A percentile compares a stretch with the other conserved stretches of the same genome.
phyloP scores from a whole-genome alignment of 495 filamentous ascomycete species.

The Corynascus novoguineensis region DNA sequence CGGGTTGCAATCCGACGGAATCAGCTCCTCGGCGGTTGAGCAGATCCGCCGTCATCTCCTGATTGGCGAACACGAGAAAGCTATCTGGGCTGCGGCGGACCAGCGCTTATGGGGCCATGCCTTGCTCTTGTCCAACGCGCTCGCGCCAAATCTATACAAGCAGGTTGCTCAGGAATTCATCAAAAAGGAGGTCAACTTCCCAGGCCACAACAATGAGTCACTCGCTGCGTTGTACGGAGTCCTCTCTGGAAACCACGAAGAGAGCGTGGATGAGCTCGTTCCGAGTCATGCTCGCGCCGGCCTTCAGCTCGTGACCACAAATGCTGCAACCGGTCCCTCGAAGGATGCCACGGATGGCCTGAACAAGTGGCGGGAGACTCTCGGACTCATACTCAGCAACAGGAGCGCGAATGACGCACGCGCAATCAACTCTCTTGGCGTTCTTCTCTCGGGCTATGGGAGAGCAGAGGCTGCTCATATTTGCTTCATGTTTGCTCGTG shows the following conservation, averaged over 20 bases:
- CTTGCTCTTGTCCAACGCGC: conserved; percentile 81
- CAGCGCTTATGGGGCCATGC: conserved; percentile 93
- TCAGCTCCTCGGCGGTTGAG: conserved; percentile 61
- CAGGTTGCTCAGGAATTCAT: conserved; percentile 93
- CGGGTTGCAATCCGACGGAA: conserved; percentile 49
- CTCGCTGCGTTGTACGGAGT: conserved; percentile 87
- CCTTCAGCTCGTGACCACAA: conserved; percentile 77
- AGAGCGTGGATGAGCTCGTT: conserved; percentile 95
- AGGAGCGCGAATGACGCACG: conserved; percentile 71
- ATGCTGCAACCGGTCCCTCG: conserved; percentile 52
- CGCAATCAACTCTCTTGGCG: conserved; percentile 74
- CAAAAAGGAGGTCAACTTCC: conserved; percentile 78
- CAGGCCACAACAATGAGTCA: conserved; percentile 70
- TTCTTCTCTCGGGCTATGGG: conserved; percentile 78
- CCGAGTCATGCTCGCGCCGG: conserved; percentile 88
- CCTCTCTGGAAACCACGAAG: conserved; percentile 88
- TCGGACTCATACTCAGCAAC: conserved; percentile 80
- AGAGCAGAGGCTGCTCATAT: conserved; percentile 86
- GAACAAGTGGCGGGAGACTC: conserved; percentile 88
- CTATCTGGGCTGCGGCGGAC: conserved; percentile 92
- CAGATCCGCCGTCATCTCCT: conserved; percentile 66
- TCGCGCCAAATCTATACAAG: conserved; percentile 65
- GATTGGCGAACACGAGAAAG: conserved; percentile 79
- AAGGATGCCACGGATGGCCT: conserved; percentile 77
- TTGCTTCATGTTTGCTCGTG: conserved; percentile 61